phyloP scores from a whole-genome alignment of 1,284 basidiomycete genomes.

The Neonothopanus nambi region DNA sequence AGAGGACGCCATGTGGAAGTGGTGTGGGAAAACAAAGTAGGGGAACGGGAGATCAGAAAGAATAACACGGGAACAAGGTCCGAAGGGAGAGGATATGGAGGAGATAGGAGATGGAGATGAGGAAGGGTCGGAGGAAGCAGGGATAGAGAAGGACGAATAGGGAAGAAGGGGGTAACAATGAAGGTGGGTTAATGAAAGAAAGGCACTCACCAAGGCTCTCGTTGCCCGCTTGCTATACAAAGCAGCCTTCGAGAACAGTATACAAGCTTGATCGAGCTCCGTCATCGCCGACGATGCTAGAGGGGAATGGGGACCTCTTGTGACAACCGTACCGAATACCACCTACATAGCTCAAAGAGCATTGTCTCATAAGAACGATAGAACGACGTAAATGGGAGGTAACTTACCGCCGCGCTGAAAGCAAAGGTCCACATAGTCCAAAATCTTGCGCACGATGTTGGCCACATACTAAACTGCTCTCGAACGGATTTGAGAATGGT shows the following conservation, averaged over 20 bases:
- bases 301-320: conserved; percentile 59
- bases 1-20: too few relatives aligned
- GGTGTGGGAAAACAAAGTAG: too few relatives aligned
- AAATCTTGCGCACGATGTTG: conserved; percentile 52
- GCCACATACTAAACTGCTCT: conserved; percentile 54
- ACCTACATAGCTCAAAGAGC: conserved; percentile 40
- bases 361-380: conserved; percentile 2
- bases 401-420: conserved; percentile 60
- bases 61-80: too few relatives aligned
- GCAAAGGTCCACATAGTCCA: conserved; percentile 68
- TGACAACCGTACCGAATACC: conserved; percentile 67
- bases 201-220: conserved; percentile 55
- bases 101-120: not conserved
- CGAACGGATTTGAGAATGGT: conserved; percentile 56
- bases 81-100: too few relatives aligned
- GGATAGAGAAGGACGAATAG: too few relatives aligned
- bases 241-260: conserved; percentile 58
- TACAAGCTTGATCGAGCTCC: conserved; percentile 61
- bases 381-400: not conserved
- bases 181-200: too few relatives aligned
- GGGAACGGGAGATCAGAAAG: too few relatives aligned
- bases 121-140: not conserved
- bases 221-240: conserved; percentile 54
- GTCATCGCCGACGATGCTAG: conserved; percentile 58
- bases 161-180: too few relatives aligned